These are phyloP conservation scores for Colletotrichum echinochloae DNA, from an alignment of 2,329 filamentous ascomycete species.

Conservation along the genomic window DNA sequence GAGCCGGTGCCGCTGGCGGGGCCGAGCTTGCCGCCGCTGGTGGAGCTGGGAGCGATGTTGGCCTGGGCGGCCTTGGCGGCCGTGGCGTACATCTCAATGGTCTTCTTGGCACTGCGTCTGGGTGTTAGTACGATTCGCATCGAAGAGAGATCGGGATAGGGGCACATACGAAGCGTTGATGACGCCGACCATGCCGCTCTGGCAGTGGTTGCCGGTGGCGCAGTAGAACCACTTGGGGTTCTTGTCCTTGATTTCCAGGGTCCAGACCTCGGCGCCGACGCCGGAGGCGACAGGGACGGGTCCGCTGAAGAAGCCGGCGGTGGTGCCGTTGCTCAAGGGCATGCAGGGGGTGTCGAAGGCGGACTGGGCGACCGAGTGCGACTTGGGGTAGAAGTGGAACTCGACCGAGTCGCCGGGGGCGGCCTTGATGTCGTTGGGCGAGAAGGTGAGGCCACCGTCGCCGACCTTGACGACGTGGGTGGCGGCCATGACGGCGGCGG, in stretches of 20 bases:
- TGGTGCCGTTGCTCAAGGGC: constrained; percentile 58
- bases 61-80: constrained; percentile 26
- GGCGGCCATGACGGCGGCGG: constrained; percentile 12
- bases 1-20: constrained; percentile 22
- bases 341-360: constrained; percentile 70
- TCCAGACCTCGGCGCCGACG: constrained; percentile 42
- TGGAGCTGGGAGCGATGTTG: constrained; percentile 37
- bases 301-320: constrained; percentile 63
- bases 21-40: constrained; percentile 36
- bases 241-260: constrained; percentile 51
- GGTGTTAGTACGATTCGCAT: neutral
- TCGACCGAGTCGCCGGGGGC: constrained; percentile 60
- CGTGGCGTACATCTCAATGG: constrained; percentile 23
- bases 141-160: too few relatives aligned
- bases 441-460: constrained; percentile 57
- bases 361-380: constrained; percentile 72
- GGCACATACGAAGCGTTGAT: constrained; percentile 37
- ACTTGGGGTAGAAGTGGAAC: constrained; percentile 59
- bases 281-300: constrained; percentile 49
- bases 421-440: constrained; percentile 63
- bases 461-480: constrained; percentile 45
- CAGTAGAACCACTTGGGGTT: constrained; percentile 75
- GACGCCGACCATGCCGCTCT: constrained; percentile 70
- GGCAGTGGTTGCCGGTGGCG: constrained; percentile 69
- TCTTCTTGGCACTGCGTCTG: neutral